Conservation (phyloP, 805 yeast genomes). For the Maudiozyma turicensis region DNA sequence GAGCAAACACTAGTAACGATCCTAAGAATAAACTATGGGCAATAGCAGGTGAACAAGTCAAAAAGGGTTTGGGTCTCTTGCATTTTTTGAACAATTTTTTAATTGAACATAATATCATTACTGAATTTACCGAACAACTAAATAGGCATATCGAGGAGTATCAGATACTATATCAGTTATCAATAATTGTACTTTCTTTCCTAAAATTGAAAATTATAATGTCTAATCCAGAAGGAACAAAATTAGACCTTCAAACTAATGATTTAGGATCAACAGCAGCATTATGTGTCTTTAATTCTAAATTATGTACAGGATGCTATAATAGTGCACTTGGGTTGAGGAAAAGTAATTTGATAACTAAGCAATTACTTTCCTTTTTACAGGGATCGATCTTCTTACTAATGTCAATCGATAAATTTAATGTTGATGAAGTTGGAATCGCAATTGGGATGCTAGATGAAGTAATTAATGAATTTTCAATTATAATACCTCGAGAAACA, state of each 20-base stretch:
- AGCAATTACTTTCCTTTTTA: conserved; percentile 12
- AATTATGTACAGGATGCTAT: conserved; percentile 23
- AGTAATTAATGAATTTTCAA: conserved; percentile 11
- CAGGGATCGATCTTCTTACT: conserved; percentile 18
- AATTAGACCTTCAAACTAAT: conserved; percentile 23
- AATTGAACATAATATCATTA: not conserved
- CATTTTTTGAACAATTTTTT: conserved; percentile 6
- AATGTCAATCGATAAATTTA: conserved; percentile 23
- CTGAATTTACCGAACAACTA: not conserved
- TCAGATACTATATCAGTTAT: conserved; percentile 22
- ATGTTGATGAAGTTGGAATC: conserved; percentile 18
- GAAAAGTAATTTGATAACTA: conserved; percentile 5
- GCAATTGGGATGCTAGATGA: conserved; percentile 25
- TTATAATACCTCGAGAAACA: conserved; percentile 11
- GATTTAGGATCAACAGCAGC: conserved; percentile 20
- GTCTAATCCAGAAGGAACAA: conserved; percentile 15
- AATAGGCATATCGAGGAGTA: conserved; percentile 9
- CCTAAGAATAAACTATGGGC: conserved; percentile 17
- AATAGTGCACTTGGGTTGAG: conserved; percentile 9
- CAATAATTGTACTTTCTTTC: conserved; percentile 23
- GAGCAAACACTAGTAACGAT: conserved; percentile 17
- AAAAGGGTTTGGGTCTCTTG: conserved; percentile 21
- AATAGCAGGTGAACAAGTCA: conserved; percentile 20
- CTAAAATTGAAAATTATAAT: conserved; percentile 22
- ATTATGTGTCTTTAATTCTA: conserved; percentile 20